These are phyloP conservation scores for Bacidia rubella DNA, from an alignment of 495 filamentous ascomycete species.

Conservation along the genomic window DNA sequence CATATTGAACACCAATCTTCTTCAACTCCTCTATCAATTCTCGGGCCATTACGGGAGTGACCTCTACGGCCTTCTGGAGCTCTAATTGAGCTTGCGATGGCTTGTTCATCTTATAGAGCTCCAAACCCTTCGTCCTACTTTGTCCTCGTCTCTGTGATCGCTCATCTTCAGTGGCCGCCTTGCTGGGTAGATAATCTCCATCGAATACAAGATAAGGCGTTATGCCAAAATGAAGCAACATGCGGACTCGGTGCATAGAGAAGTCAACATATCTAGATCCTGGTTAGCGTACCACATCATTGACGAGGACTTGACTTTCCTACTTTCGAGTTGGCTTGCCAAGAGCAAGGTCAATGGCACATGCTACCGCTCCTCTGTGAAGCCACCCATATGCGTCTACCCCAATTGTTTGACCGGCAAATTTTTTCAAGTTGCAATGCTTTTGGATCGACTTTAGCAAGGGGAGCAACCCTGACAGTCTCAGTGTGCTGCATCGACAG, in stretches of 20 bases:
- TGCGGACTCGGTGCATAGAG: slow-evolving; percentile 75
- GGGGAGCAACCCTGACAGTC: slow-evolving; percentile 59
- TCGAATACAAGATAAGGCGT: slow-evolving; percentile 91
- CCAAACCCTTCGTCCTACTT: slow-evolving; percentile 58
- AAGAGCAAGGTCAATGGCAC: slow-evolving; percentile 80
- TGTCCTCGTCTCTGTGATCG: slow-evolving; percentile 57
- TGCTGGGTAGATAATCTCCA: slow-evolving; percentile 89
- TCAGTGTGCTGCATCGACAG: not conserved
- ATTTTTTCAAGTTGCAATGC: slow-evolving; percentile 73
- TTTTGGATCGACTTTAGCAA: slow-evolving; percentile 93
- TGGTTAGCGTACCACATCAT: slow-evolving; percentile 1
- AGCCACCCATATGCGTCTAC: slow-evolving; percentile 98
- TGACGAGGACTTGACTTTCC: slow-evolving; percentile 12
- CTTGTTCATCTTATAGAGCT: slow-evolving; percentile 67
- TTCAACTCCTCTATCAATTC: slow-evolving; percentile 87
- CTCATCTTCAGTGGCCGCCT: slow-evolving; percentile 75
- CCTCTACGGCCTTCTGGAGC: slow-evolving; percentile 90
- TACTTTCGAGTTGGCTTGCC: slow-evolving; percentile 80
- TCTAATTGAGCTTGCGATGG: slow-evolving; percentile 69
- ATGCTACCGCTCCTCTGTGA: slow-evolving; percentile 82
- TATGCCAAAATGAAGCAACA: slow-evolving; percentile 87
- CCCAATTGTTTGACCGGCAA: slow-evolving; percentile 73
- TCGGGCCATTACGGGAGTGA: slow-evolving; percentile 90
- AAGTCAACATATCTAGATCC: slow-evolving; percentile 71
- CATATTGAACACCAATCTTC: slow-evolving; percentile 60